phyloP scores from a whole-genome alignment of 2,329 filamentous ascomycete genomes.

The Chaetomiaceae sp. region DNA sequence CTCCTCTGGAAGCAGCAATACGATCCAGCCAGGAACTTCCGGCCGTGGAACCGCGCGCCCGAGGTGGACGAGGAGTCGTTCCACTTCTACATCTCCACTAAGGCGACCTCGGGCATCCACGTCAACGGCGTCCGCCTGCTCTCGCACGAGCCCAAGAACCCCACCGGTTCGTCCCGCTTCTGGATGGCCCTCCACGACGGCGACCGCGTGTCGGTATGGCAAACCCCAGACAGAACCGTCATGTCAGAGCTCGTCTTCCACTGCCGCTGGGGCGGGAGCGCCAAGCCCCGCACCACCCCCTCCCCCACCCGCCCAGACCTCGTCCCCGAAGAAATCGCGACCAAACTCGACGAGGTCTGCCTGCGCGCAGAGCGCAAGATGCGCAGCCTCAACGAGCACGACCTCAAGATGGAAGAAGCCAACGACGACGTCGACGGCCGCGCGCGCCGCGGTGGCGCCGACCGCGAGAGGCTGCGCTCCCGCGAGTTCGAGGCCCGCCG shows the following conservation, averaged over 20 bases:
- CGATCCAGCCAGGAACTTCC: conserved; percentile 51
- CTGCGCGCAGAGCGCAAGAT: conserved; percentile 42
- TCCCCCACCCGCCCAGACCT: conserved; percentile 27
- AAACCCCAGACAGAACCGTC: conserved; percentile 38
- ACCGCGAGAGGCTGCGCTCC: conserved; percentile 46
- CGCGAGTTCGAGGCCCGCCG: conserved; percentile 46
- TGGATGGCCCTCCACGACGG: conserved; percentile 71
- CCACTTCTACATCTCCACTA: conserved; percentile 72
- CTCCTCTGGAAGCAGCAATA: conserved; percentile 67
- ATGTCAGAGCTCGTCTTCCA: conserved; percentile 43
- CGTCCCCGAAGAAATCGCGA: conserved; percentile 37
- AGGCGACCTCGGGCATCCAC: conserved; percentile 68
- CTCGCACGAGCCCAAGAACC: conserved; percentile 51
- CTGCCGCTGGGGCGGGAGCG: conserved; percentile 54
- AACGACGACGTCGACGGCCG: conserved; percentile 42
- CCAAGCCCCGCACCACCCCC: conserved; percentile 33
- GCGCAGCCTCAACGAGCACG: conserved; percentile 36
- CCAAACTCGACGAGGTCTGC: conserved; percentile 46
- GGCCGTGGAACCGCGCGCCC: conserved; percentile 49
- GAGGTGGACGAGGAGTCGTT: conserved; percentile 49
- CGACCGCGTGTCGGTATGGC: conserved; percentile 71
- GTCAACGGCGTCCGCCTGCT: conserved; percentile 68
- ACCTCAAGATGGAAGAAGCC: conserved; percentile 40
- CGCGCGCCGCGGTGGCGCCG: conserved; percentile 34
- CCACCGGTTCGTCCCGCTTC: conserved; percentile 48